Base-by-base conservation (phyloP, 805 yeast genomes). In the Suhomyces vadensis region DNA sequence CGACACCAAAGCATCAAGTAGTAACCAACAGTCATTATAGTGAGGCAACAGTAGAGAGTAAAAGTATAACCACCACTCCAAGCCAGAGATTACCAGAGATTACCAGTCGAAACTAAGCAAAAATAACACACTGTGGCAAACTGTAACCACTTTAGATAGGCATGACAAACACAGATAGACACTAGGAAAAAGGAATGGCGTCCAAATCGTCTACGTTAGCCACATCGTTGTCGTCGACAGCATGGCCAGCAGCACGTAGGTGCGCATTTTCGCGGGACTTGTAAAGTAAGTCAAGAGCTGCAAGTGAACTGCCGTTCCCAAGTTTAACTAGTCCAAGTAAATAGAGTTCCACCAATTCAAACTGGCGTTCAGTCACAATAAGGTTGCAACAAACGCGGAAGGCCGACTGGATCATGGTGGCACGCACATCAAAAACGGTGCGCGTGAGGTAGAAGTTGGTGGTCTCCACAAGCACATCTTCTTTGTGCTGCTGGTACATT, bases 321-420 rank as follows among this genome's bases (percentile, higher is more conserved):
- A 61, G 39, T 25, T 46, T 53, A n/a, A 55, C 48, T 29, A 61
- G 41, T 6, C 63, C 65, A 23, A 37, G 36, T 40, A 58, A 59
- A 41, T 50, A 59, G n/a, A 60, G 44, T 42, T 54, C 59, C 26
- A 60, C 47, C 43, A 44, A 48, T 35, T 61, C 65, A 20, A 55
- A 53, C 13, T 54, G 60, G 11, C 43, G 50, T n/a, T 51, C 56
- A 24, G 52, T 48, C 8, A 51, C 56, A 4, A 56, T 47, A n/a
- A 58, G 44, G 11, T 46, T 52, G 4, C 50, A 26, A 27, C 53
- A 43, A 3, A 56, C 41, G 7, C 61, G 44, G 35, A 52, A 53
- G 6, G 60, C 56, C 19, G 58, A 48, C 41, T 58, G 64, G 20
- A 56, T 26, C 63, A 61, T 59, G 46, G 52, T 51, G 6, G 58